phyloP scores from a whole-genome alignment of 2,329 filamentous ascomycete species.

The Claviceps sp. region DNA sequence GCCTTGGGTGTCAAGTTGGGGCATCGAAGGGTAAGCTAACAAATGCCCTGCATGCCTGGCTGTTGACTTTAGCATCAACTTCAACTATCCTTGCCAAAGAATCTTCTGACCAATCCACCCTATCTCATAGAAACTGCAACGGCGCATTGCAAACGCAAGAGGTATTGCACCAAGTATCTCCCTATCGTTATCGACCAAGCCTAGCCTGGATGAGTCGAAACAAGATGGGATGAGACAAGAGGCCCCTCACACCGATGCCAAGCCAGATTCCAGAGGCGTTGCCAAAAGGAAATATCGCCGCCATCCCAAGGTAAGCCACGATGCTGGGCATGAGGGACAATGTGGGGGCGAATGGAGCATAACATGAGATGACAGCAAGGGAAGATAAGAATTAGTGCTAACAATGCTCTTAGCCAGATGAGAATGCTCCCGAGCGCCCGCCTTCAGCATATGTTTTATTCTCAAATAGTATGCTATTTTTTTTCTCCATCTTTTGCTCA shows the following conservation, averaged over 20 bases:
- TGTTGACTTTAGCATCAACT: no score
- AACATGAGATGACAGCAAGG: not conserved
- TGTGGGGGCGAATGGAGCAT: no score
- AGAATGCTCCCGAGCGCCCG: constrained; percentile 66
- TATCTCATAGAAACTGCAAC: constrained; percentile 60
- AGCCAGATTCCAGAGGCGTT: constrained; percentile 29
- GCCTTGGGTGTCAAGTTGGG: constrained; percentile 65
- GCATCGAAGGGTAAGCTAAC: constrained; percentile 56
- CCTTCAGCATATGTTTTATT: constrained; percentile 78
- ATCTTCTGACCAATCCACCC: constrained; percentile 3
- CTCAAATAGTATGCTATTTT: constrained; percentile 53
- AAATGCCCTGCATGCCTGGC: no score
- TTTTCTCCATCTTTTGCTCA: not conserved
- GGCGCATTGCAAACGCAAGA: constrained; percentile 63
- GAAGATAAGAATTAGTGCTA: not conserved
- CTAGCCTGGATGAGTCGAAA: constrained; percentile 40
- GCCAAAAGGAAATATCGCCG: constrained; percentile 64
- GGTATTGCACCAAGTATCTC: constrained; percentile 44
- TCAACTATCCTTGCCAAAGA: constrained; percentile 4
- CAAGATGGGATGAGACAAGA: constrained; percentile 40
- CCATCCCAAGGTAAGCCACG: constrained; percentile 51
- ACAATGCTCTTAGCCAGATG: constrained; percentile 43
- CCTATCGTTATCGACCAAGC: constrained; percentile 33
- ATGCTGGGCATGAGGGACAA: not conserved
- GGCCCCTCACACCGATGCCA: constrained; percentile 30